These are phyloP conservation scores for Myxozyma vanderwaltii DNA, from an alignment of 805 yeast species.

Conservation along the genomic window DNA sequence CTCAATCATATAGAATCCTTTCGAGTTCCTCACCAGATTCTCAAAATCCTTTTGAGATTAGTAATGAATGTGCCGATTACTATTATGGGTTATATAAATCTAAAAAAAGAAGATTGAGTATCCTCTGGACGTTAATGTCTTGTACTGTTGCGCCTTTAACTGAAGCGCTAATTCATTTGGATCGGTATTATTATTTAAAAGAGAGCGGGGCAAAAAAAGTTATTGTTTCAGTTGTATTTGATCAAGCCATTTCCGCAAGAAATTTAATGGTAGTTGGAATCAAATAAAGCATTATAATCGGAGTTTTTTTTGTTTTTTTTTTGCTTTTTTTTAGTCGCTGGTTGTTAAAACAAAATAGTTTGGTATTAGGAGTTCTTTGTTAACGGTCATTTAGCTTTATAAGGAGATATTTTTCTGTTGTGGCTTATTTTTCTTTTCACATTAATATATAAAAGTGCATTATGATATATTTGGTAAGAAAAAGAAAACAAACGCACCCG, in stretches of 20 bases:
- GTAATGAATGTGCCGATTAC: constrained; percentile 10
- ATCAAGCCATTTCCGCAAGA: constrained; percentile 31
- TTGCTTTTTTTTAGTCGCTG: too few relatives aligned
- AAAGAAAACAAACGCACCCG: too few relatives aligned
- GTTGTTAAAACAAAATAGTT: not conserved
- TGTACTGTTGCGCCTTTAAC: constrained; percentile 33
- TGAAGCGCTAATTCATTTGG: constrained; percentile 35
- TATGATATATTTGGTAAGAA: not conserved
- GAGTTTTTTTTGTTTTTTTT: not conserved
- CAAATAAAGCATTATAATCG: constrained; percentile 10
- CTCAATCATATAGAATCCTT: not conserved
- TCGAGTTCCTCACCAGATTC: not conserved
- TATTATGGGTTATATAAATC: constrained; percentile 9
- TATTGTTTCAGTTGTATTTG: constrained; percentile 31
- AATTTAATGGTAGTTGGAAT: constrained; percentile 34
- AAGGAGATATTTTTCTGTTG: not conserved
- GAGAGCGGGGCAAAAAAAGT: constrained; percentile 29
- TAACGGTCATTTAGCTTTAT: too few relatives aligned
- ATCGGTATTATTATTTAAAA: constrained; percentile 27
- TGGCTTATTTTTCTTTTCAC: not conserved
- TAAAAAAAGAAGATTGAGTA: constrained; percentile 28
- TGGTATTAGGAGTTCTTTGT: not conserved
- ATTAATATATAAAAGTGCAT: not conserved
- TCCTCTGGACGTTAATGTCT: constrained; percentile 36
- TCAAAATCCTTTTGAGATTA: constrained; percentile 20